A percentile compares a stretch with the other conserved stretches of the same genome.
phyloP scores from a whole-genome alignment of 805 yeast species.

The Metschnikowia matae region DNA sequence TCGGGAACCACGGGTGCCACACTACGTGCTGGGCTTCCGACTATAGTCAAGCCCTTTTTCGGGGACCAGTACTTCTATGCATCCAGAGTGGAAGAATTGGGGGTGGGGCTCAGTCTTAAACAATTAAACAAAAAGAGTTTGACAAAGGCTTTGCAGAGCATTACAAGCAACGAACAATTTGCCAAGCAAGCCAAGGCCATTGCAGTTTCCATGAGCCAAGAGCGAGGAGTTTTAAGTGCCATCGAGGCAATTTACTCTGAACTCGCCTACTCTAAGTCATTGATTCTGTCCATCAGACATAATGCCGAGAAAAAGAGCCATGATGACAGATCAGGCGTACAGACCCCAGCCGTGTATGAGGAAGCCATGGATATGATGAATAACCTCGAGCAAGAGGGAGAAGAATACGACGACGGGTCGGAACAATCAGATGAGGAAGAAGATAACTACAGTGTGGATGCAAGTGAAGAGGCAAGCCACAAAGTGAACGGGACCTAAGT shows the following conservation, averaged over 20 bases:
- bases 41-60: constrained; percentile 88
- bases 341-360: constrained; percentile 25
- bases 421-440: constrained; percentile 5
- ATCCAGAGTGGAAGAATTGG: constrained; percentile 78
- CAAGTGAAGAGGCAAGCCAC: not conserved
- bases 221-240: constrained; percentile 77
- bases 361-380: constrained; percentile 8
- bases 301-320: constrained; percentile 24
- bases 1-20: constrained; percentile 96
- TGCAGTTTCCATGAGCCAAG: constrained; percentile 62
- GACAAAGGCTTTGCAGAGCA: constrained; percentile 64
- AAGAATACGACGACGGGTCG: constrained; percentile 1
- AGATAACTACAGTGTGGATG: not conserved
- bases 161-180: constrained; percentile 61
- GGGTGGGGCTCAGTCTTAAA: constrained; percentile 71
- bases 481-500: not conserved
- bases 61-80: constrained; percentile 97
- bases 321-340: constrained; percentile 24
- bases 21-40: constrained; percentile 79
- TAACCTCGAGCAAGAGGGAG: constrained; percentile 10
- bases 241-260: constrained; percentile 75
- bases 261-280: constrained; percentile 66
- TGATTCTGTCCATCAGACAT: constrained; percentile 46
- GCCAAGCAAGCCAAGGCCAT: constrained; percentile 61
- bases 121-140: constrained; percentile 63